These are phyloP conservation scores for Boechera divaricarpa DNA, from an alignment of 345 rosid species.

Conservation along the genomic window DNA sequence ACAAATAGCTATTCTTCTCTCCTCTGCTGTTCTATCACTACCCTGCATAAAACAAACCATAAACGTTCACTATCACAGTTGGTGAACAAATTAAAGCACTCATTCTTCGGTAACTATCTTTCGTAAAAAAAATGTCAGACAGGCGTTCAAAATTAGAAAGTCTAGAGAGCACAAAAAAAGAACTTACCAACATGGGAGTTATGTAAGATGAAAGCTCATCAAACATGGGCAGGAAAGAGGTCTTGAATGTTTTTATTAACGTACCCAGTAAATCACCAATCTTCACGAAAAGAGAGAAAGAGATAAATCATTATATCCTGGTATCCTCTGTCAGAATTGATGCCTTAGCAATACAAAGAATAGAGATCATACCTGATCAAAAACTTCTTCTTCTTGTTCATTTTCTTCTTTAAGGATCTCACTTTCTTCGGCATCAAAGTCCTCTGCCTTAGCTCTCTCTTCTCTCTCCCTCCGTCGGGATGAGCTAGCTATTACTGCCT, in stretches of 20 bases:
- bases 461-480: slow-evolving; percentile 64
- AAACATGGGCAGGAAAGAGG: slow-evolving; percentile 65
- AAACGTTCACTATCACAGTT: not conserved
- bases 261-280: slow-evolving; percentile 79
- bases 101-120: not conserved
- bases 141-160: slow-evolving; percentile 5
- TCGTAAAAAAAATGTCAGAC: not conserved
- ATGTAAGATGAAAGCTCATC: slow-evolving; percentile 70
- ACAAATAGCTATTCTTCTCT: slow-evolving; percentile 77
- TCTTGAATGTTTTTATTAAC: slow-evolving; percentile 65
- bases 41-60: slow-evolving; percentile 49
- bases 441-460: slow-evolving; percentile 67
- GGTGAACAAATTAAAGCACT: not conserved
- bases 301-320: slow-evolving; percentile 20
- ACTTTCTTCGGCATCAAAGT: slow-evolving; percentile 74
- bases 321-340: not conserved
- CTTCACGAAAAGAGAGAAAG: slow-evolving; percentile 46
- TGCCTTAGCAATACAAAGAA: slow-evolving; percentile 7
- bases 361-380: slow-evolving; percentile 55
- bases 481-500: slow-evolving; percentile 64
- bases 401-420: slow-evolving; percentile 73
- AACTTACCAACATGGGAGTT: slow-evolving; percentile 83
- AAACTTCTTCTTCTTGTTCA: slow-evolving; percentile 79
- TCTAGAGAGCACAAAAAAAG: slow-evolving; percentile 3
- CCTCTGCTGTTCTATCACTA: slow-evolving; percentile 71